phyloP scores from a whole-genome alignment of 164 flowering plant species.

The Annona squamosa region DNA sequence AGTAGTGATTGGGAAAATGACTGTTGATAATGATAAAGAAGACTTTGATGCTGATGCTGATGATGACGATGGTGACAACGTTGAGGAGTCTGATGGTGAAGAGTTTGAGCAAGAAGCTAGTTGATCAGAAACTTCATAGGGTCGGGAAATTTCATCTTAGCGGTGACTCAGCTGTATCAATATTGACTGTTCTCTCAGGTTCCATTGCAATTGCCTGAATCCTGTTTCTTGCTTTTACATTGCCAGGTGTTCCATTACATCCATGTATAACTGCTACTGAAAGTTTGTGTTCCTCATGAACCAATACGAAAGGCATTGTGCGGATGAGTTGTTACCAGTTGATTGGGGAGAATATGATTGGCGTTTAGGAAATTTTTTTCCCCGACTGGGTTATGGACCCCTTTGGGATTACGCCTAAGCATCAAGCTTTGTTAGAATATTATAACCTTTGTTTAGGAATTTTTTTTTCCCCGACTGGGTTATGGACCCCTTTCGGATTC shows the following conservation, averaged over 20 bases:
- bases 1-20: constrained; percentile 63
- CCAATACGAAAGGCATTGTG: too few relatives aligned
- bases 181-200: background rate
- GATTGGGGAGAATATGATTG: too few relatives aligned
- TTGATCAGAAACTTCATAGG: constrained; percentile 18
- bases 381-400: too few relatives aligned
- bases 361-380: too few relatives aligned
- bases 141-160: background rate
- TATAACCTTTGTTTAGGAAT: too few relatives aligned
- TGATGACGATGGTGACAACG: constrained; percentile 89
- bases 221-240: background rate
- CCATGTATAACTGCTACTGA: background rate
- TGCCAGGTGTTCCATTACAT: background rate
- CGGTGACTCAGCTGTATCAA: background rate
- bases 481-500: too few relatives aligned
- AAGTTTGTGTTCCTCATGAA: too few relatives aligned
- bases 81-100: constrained; percentile 91
- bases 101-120: constrained; percentile 95
- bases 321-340: too few relatives aligned
- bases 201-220: background rate
- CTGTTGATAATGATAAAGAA: constrained; percentile 68
- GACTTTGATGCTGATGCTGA: constrained; percentile 82
- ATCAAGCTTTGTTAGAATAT: too few relatives aligned
- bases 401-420: too few relatives aligned
- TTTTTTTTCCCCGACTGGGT: too few relatives aligned